phyloP scores from a whole-genome alignment of 306 rosid genomes.

The Hippophae rhamnoides region DNA sequence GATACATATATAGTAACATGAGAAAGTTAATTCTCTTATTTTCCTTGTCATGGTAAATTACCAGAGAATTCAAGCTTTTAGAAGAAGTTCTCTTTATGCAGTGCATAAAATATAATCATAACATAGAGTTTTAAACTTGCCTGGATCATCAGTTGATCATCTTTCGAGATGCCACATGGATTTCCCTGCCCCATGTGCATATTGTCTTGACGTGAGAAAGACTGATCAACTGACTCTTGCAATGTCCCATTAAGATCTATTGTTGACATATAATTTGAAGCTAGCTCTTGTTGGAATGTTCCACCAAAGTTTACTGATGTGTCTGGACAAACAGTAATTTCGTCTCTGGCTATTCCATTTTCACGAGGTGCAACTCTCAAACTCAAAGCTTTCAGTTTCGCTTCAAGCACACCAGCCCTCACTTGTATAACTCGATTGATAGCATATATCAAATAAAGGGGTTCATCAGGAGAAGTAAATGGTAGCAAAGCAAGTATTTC shows the following conservation, averaged over 20 bases:
- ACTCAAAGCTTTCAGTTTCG: constrained; percentile 74
- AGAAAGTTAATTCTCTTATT: no score
- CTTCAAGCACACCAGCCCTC: constrained; percentile 79
- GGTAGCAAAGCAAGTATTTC: constrained; percentile 91
- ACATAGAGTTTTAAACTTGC: constrained; percentile 23
- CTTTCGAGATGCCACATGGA: constrained; percentile 43
- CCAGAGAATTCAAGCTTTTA: no score
- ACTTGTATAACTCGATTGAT: constrained; percentile 91
- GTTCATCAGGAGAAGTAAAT: constrained; percentile 74
- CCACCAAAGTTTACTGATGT: constrained; percentile 47
- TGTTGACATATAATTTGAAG: constrained; percentile 26
- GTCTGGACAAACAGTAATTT: constrained; percentile 14
- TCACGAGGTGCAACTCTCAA: constrained; percentile 39
- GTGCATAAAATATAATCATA: background rate
- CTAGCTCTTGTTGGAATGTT: constrained; percentile 27
- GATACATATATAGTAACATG: no score
- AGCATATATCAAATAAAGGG: constrained; percentile 77
- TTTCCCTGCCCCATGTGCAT: constrained; percentile 22
- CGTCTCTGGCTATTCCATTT: constrained; percentile 46
- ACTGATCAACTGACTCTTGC: constrained; percentile 27
- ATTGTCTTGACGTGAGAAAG: constrained; percentile 31
- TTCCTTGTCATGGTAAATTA: no score
- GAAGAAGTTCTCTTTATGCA: no score
- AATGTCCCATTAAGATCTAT: constrained; percentile 62
- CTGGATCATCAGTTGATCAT: constrained; percentile 70